phyloP scores from a whole-genome alignment of 2,329 filamentous ascomycete genomes.

The Penicillium sp. region DNA sequence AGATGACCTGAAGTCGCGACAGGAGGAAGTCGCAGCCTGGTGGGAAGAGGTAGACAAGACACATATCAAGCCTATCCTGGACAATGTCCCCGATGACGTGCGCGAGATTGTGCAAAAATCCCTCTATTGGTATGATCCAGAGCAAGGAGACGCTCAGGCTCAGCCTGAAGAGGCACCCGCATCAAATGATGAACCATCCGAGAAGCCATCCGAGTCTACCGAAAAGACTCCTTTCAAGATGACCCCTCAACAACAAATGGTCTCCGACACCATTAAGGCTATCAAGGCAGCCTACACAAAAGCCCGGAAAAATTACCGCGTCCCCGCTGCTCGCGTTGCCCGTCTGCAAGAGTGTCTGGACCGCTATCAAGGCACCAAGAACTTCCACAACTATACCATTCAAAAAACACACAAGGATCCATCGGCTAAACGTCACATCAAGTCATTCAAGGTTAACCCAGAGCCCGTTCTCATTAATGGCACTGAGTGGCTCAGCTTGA shows the following conservation, averaged over 20 bases:
- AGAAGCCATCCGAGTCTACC: slow-evolving; percentile 10
- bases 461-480: slow-evolving; percentile 82
- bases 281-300: slow-evolving; percentile 81
- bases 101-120: slow-evolving; percentile 46
- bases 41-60: slow-evolving; percentile 84
- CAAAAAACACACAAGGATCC: slow-evolving; percentile 81
- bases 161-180: slow-evolving; percentile 15
- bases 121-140: slow-evolving; percentile 43
- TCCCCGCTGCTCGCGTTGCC: slow-evolving; percentile 70
- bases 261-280: slow-evolving; percentile 69
- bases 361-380: slow-evolving; percentile 80
- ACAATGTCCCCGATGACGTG: slow-evolving; percentile 46
- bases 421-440: slow-evolving; percentile 87
- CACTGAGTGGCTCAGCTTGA: slow-evolving; percentile 93
- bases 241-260: slow-evolving; percentile 46
- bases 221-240: slow-evolving; percentile 27
- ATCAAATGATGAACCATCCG: slow-evolving; percentile 9
- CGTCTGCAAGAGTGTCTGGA: slow-evolving; percentile 76
- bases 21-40: slow-evolving; percentile 78
- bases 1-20: slow-evolving; percentile 68
- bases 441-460: slow-evolving; percentile 79
- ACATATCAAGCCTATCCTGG: slow-evolving; percentile 71
- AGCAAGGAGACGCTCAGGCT: slow-evolving; percentile 23
- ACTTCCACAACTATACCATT: slow-evolving; percentile 98
- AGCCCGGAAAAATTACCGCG: slow-evolving; percentile 84